A percentile compares a stretch with the other conserved stretches of the same genome.
Conservation (phyloP, 495 filamentous ascomycete genomes). For the Aspergillus funiculosus region DNA sequence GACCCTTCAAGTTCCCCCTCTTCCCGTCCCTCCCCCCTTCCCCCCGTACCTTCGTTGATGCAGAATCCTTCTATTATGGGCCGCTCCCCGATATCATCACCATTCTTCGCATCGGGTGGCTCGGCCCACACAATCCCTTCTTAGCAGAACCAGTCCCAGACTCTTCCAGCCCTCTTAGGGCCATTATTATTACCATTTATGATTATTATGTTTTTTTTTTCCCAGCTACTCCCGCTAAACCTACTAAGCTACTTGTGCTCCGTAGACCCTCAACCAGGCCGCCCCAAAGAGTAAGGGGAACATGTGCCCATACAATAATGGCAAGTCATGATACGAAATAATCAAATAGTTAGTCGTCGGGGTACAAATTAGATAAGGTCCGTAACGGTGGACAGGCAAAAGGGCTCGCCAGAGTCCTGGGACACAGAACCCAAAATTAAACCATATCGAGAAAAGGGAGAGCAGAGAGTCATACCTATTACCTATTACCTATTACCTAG, state of each 20-base stretch:
- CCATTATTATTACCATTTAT: slow-evolving; percentile 8
- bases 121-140: slow-evolving; percentile 25
- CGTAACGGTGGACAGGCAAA: slow-evolving; percentile 5
- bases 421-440: slow-evolving; percentile 12
- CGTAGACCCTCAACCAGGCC: slow-evolving; percentile 21
- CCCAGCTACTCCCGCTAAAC: slow-evolving; percentile 17
- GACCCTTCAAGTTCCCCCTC: no score
- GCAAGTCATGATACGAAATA: background rate
- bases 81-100: slow-evolving; percentile 15
- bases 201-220: no score
- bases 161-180: slow-evolving; percentile 1
- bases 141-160: slow-evolving; percentile 10
- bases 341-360: no score
- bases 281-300: slow-evolving; percentile 17
- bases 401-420: slow-evolving; percentile 13
- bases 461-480: no score
- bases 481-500: no score
- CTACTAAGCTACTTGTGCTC: no score
- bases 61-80: slow-evolving; percentile 11
- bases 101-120: slow-evolving; percentile 22
- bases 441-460: slow-evolving; percentile 13
- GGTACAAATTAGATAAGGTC: slow-evolving; percentile 1
- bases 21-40: slow-evolving; percentile 2
- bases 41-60: slow-evolving; percentile 5
- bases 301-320: background rate